Percentiles rank a stretch among this genome's conserved stretches.
These are phyloP conservation scores for Aspergillus felis DNA, from an alignment of 2,329 filamentous ascomycete species.

Conservation along the genomic window DNA sequence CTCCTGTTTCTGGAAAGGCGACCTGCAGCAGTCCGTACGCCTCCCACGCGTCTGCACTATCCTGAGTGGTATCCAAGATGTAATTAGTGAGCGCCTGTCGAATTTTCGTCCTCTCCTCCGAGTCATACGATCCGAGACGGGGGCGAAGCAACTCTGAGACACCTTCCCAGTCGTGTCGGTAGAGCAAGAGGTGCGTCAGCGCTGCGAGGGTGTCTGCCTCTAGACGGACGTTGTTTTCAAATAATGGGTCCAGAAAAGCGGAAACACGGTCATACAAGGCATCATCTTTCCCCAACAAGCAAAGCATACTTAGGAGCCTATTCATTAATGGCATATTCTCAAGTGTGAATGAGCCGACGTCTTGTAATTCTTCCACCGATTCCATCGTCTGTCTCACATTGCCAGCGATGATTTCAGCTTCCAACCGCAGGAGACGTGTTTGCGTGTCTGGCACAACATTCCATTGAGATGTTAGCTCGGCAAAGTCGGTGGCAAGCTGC, in stretches of 20 bases:
- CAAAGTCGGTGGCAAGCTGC: slow-evolving; percentile 69
- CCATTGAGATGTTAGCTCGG: slow-evolving; percentile 62
- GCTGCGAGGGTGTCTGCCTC: slow-evolving; percentile 70
- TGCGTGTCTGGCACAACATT: slow-evolving; percentile 63
- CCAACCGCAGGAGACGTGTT: slow-evolving; percentile 71
- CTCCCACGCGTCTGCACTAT: slow-evolving; percentile 61
- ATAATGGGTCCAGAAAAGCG: slow-evolving; percentile 67
- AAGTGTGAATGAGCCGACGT: slow-evolving; percentile 52
- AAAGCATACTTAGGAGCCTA: slow-evolving; percentile 66
- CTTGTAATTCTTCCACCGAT: slow-evolving; percentile 51
- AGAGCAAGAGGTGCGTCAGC: slow-evolving; percentile 70
- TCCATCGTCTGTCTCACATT: slow-evolving; percentile 62
- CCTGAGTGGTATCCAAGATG: slow-evolving; percentile 58
- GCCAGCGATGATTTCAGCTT: slow-evolving; percentile 67
- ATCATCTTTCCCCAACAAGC: slow-evolving; percentile 47
- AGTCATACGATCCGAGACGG: slow-evolving; percentile 40
- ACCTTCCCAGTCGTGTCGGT: slow-evolving; percentile 71
- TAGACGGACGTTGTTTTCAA: slow-evolving; percentile 65
- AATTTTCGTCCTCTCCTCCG: slow-evolving; percentile 62
- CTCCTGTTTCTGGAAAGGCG: slow-evolving; percentile 61
- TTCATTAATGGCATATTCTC: slow-evolving; percentile 65
- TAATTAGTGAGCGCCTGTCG: slow-evolving; percentile 64
- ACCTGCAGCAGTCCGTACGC: slow-evolving; percentile 56
- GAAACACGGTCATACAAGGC: slow-evolving; percentile 69
- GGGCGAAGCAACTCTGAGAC: slow-evolving; percentile 79